Evolutionary conservation across 805 yeast genomes (phyloP), one percentile per base, ranked within the genome.

Genomic region (Nakazawaea siamensis): DNA sequence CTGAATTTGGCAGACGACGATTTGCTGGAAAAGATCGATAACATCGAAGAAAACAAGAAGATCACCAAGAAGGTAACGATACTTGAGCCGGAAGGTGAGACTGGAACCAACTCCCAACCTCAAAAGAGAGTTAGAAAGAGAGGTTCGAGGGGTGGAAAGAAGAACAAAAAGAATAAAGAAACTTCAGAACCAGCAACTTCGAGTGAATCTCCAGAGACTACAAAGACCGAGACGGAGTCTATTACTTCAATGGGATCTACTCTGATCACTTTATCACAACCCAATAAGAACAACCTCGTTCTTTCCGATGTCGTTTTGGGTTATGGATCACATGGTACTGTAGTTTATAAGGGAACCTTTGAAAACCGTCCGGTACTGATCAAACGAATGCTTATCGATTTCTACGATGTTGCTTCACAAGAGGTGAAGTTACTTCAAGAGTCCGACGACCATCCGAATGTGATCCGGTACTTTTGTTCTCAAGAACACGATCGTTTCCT

Each of bases 361-460:
- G 96, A 90, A 51, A 80, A 76, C 45, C 68, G 98, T 38, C 95
- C 94, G 1, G 98, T 92, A 5, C 98, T 98, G 0, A 94, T 92
- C 5, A 92, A 92, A 54, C 63, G 97, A 48, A 84, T 92, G 94
- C 62, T 92, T 35, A 67, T 88, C 24, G 96, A 88, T 52, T 92
- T 88, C 50, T 90, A 83, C 55, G 97, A 92, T 49, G 75, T 90
- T 38, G 97, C 97, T 2, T 79, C 86, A 7, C 95, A 85, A 46
- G 98, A 90, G 50, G 94, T 92, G 10, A 70, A 79, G 18, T 57
- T 90, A 11, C 59, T 90, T 23, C 94, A 90, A 40, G 97, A 90
- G 52, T 84, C 95, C 59, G 98, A 92, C 48, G 95, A 87, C 53
- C 97, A 90, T 57, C 92, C 96, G 2, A 92, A 92, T 51, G 97